Evolutionary conservation across 179 eudicot species (phyloP), one percentile per base, ranked within the genome.

Genomic region (Silene coronaria): DNA sequence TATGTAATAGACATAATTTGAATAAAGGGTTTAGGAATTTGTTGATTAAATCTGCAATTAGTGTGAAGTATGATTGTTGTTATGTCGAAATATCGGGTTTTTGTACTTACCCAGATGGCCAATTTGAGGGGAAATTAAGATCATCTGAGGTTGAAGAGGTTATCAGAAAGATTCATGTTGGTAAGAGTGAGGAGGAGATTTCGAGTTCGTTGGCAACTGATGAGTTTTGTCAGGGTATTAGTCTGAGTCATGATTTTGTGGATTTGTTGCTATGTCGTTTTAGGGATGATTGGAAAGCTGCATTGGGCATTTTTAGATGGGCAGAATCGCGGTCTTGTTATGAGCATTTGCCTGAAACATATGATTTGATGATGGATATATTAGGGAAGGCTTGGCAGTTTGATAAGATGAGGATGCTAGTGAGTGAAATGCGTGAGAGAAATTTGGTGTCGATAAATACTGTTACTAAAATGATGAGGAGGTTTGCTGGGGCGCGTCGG

Each of bases 211-310:
- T 93, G 71, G 60, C 77, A 66, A 78, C 65, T 36, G 91, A 88
- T 67, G 83, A 84, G 77, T 71, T 79, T 77, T 85, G 90, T 82
- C 74, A 63, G 78, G 68, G 78, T 7, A 74, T 88, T 61, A 73
- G 67, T 21, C 17, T 89, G 32, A 85, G 82, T 72, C 85, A 86
- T 75, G 64, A 58, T 59, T 77, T 89, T 67, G 88, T 92, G 26
- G 75, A 74, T 73, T 51, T 64, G 73, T 82, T 90, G 75, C 89
- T 95, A 10, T 69, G 66, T 72, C 84, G 87, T 17, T 95, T 86
- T 80, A 88, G 77, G 75, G 91, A 92, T 80, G 99, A 95, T 68
- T 95, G 97, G 99, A 92, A 90, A 71, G 84, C 93, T 68, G 97
- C 97, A 38, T 76, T 89, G 48, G 91, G 84, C 6, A 71, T 85